Evolutionary conservation across 129 eudicot species (phyloP).

Genomic region (Sambucus nigra): DNA sequence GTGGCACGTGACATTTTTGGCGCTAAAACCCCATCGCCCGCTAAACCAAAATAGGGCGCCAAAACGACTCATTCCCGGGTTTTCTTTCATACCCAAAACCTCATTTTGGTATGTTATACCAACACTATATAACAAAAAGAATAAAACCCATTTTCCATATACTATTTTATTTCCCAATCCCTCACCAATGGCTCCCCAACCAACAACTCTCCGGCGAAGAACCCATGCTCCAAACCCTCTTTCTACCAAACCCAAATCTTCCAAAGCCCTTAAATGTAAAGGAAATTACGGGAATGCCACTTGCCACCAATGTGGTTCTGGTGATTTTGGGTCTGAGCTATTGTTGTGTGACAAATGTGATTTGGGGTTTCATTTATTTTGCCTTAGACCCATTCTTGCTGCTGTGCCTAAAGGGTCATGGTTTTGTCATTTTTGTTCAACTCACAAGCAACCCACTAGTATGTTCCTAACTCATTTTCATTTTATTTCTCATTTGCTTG

Average conservation of each 20-base stretch:
- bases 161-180: too few relatives aligned
- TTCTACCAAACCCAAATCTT: background rate
- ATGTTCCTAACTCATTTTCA: slow-evolving; percentile 10
- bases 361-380: slow-evolving; percentile 67
- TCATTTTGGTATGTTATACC: too few relatives aligned
- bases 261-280: slow-evolving; percentile 15
- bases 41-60: too few relatives aligned
- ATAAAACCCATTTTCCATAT: too few relatives aligned
- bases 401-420: slow-evolving; percentile 62
- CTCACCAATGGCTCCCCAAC: slow-evolving; percentile 28
- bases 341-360: slow-evolving; percentile 83
- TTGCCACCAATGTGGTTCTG: slow-evolving; percentile 90
- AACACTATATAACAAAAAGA: too few relatives aligned
- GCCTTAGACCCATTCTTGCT: slow-evolving; percentile 63
- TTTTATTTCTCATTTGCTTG: background rate
- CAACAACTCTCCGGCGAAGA: slow-evolving; percentile 34
- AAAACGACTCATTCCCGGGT: too few relatives aligned
- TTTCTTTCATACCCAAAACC: too few relatives aligned
- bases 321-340: slow-evolving; percentile 47
- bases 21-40: too few relatives aligned
- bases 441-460: slow-evolving; percentile 31
- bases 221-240: slow-evolving; percentile 45
- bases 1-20: too few relatives aligned
- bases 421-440: slow-evolving; percentile 62
- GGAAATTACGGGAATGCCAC: slow-evolving; percentile 20